Evolutionary conservation across 768 basidiomycete species (phyloP).

Genomic region (Serendipita sp.): DNA sequence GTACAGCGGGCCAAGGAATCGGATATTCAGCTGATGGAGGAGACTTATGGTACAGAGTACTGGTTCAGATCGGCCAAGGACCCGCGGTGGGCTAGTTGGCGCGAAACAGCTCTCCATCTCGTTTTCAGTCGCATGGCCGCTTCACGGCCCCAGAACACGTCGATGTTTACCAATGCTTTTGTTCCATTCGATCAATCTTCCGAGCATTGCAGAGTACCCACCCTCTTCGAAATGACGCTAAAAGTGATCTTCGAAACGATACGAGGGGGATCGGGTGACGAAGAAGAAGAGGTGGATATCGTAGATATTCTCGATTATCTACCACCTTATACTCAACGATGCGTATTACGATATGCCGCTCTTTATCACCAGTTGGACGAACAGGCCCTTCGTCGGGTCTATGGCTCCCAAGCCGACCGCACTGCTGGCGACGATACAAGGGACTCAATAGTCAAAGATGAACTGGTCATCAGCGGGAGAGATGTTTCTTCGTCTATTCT

Average conservation of each 20-base stretch:
- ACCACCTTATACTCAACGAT: neutral
- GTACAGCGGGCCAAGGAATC: neutral
- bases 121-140: neutral
- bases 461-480: neutral
- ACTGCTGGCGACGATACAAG: neutral
- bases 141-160: neutral
- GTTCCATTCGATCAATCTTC: neutral
- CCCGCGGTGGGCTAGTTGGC: neutral
- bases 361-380: neutral
- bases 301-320: neutral
- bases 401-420: neutral
- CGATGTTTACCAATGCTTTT: neutral
- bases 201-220: neutral
- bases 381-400: neutral
- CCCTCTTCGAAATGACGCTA: neutral
- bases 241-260: neutral
- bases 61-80: neutral
- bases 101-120: neutral
- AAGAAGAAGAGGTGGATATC: neutral
- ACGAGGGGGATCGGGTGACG: neutral
- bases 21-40: neutral
- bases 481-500: neutral
- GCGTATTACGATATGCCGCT: neutral
- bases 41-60: neutral
- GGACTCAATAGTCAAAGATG: neutral